Evolutionary conservation across 306 rosid species (phyloP).

Genomic region (Acacia crassicarpa): DNA sequence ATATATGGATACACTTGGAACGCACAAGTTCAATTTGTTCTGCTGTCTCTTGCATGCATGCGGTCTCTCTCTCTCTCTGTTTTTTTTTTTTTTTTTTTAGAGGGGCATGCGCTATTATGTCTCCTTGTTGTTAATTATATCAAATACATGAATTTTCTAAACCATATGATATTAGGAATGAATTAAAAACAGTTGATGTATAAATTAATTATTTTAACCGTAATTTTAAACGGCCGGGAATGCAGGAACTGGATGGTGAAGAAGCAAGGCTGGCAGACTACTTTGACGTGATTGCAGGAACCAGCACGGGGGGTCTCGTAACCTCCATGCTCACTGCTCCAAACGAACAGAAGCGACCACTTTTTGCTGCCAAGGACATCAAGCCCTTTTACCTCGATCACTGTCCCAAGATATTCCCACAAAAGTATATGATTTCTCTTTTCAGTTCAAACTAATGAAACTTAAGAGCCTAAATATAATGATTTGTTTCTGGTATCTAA

Average conservation of each 20-base stretch:
- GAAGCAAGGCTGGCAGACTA: slow-evolving; percentile 75
- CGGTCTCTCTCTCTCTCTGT: too few relatives aligned
- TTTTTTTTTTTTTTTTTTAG: too few relatives aligned
- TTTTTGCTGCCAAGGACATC: slow-evolving; percentile 66
- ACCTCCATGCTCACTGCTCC: slow-evolving; percentile 70
- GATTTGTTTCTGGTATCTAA: not conserved
- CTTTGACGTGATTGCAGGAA: slow-evolving; percentile 72
- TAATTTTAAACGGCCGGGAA: not conserved
- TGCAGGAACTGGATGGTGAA: slow-evolving; percentile 62
- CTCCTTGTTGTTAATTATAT: not conserved
- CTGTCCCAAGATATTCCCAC: slow-evolving; percentile 62
- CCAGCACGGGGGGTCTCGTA: slow-evolving; percentile 75
- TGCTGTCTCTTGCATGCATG: not conserved
- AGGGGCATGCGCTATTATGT: not conserved
- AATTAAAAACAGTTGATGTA: not conserved
- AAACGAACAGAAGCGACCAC: slow-evolving; percentile 48
- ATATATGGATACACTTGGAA: not conserved
- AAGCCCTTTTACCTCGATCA: slow-evolving; percentile 53
- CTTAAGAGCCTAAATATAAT: not conserved
- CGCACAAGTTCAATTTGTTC: not conserved
- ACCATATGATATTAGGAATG: not conserved
- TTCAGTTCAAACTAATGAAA: not conserved
- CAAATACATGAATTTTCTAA: not conserved
- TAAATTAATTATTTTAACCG: not conserved
- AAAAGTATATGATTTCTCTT: not conserved